These are phyloP conservation scores for Forsythia suspensa DNA, from an alignment of 257 asterid species.

Conservation along the genomic window DNA sequence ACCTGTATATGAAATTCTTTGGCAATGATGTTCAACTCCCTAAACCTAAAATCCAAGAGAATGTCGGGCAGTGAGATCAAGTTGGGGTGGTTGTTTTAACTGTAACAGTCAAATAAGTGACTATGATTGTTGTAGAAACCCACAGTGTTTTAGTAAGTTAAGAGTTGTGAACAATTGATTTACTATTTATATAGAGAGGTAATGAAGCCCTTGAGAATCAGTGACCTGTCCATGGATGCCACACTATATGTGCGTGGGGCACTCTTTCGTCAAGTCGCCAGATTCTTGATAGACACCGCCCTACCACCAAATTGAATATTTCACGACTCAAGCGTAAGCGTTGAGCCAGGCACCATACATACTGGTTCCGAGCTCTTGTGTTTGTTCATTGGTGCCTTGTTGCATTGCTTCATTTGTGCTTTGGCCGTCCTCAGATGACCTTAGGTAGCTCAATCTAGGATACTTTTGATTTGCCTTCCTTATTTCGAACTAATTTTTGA, in stretches of 20 bases:
- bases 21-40: not conserved
- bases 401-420: not conserved
- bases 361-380: not conserved
- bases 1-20: not conserved
- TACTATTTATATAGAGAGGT: not conserved
- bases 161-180: not conserved
- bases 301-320: not conserved
- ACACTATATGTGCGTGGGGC: not conserved
- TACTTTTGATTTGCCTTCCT: not conserved
- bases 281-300: not conserved
- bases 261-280: not conserved
- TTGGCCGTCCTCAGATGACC: not conserved
- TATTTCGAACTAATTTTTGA: not conserved
- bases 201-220: not conserved
- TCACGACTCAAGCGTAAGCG: not conserved
- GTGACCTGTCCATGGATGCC: not conserved
- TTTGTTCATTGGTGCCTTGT: not conserved
- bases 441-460: not conserved
- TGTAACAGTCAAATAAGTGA: not conserved
- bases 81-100: not conserved
- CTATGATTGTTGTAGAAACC: not conserved
- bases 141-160: not conserved
- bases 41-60: not conserved
- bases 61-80: not conserved
- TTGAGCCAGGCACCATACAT: not conserved